Base-by-base conservation (phyloP, 2,329 filamentous ascomycete genomes). In the Fusarium subtropicale region DNA sequence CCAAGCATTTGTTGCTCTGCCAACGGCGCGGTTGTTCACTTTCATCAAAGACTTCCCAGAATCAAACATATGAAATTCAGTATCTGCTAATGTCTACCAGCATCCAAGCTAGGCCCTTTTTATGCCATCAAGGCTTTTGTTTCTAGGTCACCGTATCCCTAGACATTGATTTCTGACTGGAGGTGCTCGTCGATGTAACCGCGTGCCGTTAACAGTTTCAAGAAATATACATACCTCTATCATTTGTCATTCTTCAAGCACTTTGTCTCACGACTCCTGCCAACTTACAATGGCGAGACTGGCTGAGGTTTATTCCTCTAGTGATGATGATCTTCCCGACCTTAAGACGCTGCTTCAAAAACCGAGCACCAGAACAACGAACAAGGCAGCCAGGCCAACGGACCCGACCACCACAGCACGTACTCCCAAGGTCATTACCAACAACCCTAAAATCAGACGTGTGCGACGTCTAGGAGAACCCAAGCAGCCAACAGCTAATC, bases 291-390 rank as follows among this genome's bases (percentile, higher is more conserved):
- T 79, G 77, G 71, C 76, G 52, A 74, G 73, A 26, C 67, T 77
- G 13, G 69, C 72, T 31, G 73, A 79, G 9, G 74, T 69, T 47
- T 74, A 60, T 50, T 68, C 72, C 44, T 77, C 78, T 20, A 79
- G 77, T 54, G 80, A 83, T 22, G 81, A 84, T 42, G 82, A 83
- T 34, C 78, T 83, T 28, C 81, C 82, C 3, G 80, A 81, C 34
- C 60, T 82, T 26, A 76, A 79, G 39, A 74, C 76, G 3, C 61
- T 82, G 11, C 45, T 76, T 24, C 67, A 60, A 11, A 70, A 57
- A 30, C 45, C 69, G 28, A 65, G 30, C 39, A 44, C 48, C 34
- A 66, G 58, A 63, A 55, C 60, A 69, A 68, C 68, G n/a, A 68
- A 56, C n/a, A 47, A 45, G 34, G 34, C 64, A 58, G 30, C 24